Base-by-base conservation (phyloP, 495 filamentous ascomycete species). In the Aspergillus sclerotioniger region DNA sequence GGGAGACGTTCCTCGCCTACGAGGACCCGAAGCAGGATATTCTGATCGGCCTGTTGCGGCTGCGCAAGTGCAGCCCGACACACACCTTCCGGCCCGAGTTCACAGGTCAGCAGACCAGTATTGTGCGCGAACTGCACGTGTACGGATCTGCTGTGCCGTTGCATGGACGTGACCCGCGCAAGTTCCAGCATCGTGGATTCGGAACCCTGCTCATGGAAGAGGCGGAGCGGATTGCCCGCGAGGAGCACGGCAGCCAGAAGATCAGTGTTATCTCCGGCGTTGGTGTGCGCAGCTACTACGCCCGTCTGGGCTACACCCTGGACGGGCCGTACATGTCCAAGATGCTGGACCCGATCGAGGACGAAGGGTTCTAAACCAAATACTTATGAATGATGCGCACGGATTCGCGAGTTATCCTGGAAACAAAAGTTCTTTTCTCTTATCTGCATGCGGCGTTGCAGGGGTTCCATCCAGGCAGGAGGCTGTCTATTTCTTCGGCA, bases 21-120 rank as follows among this genome's bases (percentile, higher is more conserved):
- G 94, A 98, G 67, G 94, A 98, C 67, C 94, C 94, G 3, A 96
- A 97, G 76, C 94, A 97, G 71, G 94, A 98, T 71, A 98, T 98
- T 59, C 76, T 98, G 16, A 96, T 98, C 52, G 95, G 90, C 15
- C 76, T 98, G 49, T 85, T 98, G 39, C 87, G 94, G 13, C 73
- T 98, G 57, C 83, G 94, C 51, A 96, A 96, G 76, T 98, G 94
- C 67, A 93, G 88, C 19, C 77, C 83, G 58, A 90, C 87, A 52
- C 88, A 95, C 71, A 97, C 95, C 0, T 98, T 93, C 78, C 87
- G 94, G 45, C 84, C 86, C 19, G 94, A 98, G 67, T 83, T 98
- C 56, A 86, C 78, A 1, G 86, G 84, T 3, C 91, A 96, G 72
- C 89, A 86, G 58, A 95, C 94, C 5, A 96, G 91, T 72, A 80